Evolutionary conservation across 2,329 filamentous ascomycete species (phyloP).

Genomic region (Lecanosticta acicola): DNA sequence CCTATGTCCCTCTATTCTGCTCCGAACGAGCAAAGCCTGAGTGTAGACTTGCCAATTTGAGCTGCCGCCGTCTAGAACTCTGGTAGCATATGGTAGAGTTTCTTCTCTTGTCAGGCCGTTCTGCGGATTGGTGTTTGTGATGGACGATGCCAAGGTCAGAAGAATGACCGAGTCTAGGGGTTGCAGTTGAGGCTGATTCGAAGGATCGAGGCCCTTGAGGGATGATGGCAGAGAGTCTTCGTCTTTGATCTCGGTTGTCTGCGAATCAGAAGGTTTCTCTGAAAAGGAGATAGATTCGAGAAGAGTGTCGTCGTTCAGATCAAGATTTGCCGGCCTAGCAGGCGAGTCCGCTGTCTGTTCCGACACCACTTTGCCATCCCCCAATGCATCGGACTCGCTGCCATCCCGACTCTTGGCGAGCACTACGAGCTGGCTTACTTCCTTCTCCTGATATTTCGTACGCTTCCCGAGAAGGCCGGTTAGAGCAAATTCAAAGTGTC

Average conservation of each 20-base stretch:
- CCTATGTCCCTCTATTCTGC: conserved; percentile 80
- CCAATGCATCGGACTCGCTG: conserved; percentile 1
- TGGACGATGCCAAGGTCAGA: conserved; percentile 70
- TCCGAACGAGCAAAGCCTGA: conserved; percentile 82
- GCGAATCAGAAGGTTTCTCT: conserved; percentile 39
- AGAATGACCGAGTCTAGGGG: conserved; percentile 87
- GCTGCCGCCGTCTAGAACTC: conserved; percentile 80
- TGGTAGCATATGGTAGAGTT: conserved; percentile 81
- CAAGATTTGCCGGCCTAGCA: conserved; percentile 51
- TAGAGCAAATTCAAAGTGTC: conserved; percentile 73
- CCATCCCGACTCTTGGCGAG: conserved; percentile 67
- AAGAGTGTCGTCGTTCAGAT: conserved; percentile 87
- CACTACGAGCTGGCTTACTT: conserved; percentile 83
- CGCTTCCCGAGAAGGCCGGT: conserved; percentile 83
- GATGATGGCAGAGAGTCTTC: conserved; percentile 52
- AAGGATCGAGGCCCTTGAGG: conserved; percentile 63
- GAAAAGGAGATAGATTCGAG: conserved; percentile 81
- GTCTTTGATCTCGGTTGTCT: conserved; percentile 38
- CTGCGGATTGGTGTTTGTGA: conserved; percentile 80
- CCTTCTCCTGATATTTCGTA: conserved; percentile 73
- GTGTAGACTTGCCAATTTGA: conserved; percentile 99
- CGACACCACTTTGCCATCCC: neutral
- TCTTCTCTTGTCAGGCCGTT: conserved; percentile 89
- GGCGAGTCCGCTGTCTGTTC: neutral
- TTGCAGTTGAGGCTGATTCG: conserved; percentile 73